Evolutionary conservation across 2,329 filamentous ascomycete genomes (phyloP), one percentile per base, ranked within the genome.

Genomic region (Alternaria sp.): DNA sequence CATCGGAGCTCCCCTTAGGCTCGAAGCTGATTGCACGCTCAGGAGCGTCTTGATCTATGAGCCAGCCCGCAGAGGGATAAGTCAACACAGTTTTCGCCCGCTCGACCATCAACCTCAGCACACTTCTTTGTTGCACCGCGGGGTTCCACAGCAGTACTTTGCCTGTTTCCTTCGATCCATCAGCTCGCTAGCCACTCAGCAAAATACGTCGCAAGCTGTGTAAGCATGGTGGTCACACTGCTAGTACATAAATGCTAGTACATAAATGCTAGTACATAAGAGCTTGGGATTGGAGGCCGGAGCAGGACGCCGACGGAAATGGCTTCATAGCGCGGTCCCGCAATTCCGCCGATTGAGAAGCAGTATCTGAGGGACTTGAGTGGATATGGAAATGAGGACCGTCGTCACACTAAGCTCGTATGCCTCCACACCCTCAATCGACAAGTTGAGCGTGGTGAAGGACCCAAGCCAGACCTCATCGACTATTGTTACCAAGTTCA

Each of bases 371-470:
- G 82, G 81, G 51, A 81, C 78, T 41, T 84, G 82, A 71, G 82
- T 85, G 54, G 84, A 84, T 67, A 83, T 84, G 65, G 83, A 83
- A 55, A 84, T 26, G 57, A 48, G 55, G 14, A 33, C 91, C 87
- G 54, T 31, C 45, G 59, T 62, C 39, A 37, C 48, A 54, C 56
- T 58, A 59, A 85, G 84, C 84, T 66, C 88, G 91, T 76, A 90
- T 92, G 46, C 37, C 37, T 54, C 59, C 41, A 62, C 53, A 54
- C 52, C 26, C 24, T 45, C 63, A 92, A 37, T 8, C 36, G 44
- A 40, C 29, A 29, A 13, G 24, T n/a, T 14, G 46, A 55, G 26
- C 29, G 26, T 21, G 29, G n/a, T 40, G 13, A 17, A 48, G 29
- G 21, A 13, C 31, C 33, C 5, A 48, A 24, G 14, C 5, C 21